Conservation (phyloP, 106 monocot genomes). For the Amphibolis antarctica region DNA sequence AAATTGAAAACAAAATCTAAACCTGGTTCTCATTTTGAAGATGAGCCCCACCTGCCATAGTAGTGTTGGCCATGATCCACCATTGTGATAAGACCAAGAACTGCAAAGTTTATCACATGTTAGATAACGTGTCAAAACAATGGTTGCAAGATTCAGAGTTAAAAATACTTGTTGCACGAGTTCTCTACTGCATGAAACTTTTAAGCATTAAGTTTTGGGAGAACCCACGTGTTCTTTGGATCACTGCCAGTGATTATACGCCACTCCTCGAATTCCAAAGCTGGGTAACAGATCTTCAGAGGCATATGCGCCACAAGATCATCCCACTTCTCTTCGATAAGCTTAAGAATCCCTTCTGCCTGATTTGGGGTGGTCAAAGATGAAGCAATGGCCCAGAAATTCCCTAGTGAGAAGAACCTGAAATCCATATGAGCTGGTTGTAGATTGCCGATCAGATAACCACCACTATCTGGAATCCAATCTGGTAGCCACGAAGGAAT, state of each 20-base stretch:
- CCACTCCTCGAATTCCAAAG: constrained; percentile 83
- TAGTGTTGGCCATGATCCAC: constrained; percentile 93
- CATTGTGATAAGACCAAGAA: constrained; percentile 94
- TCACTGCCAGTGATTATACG: constrained; percentile 86
- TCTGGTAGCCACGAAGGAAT: constrained; percentile 56
- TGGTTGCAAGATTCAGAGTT: background rate
- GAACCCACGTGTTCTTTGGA: constrained; percentile 90
- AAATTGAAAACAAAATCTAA: background rate
- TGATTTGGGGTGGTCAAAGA: constrained; percentile 71
- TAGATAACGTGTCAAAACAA: background rate
- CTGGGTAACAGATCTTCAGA: constrained; percentile 81
- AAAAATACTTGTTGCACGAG: background rate
- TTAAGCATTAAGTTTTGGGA: background rate
- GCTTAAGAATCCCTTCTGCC: constrained; percentile 68
- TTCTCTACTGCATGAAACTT: background rate
- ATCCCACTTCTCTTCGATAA: constrained; percentile 93
- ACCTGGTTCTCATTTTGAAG: background rate
- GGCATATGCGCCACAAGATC: constrained; percentile 79
- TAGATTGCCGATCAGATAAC: constrained; percentile 82
- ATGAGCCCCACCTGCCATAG: constrained; percentile 95
- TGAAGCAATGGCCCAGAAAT: constrained; percentile 79
- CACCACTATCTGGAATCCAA: constrained; percentile 81
- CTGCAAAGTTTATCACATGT: constrained; percentile 31
- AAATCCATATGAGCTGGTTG: constrained; percentile 98
- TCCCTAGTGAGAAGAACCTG: constrained; percentile 87